Conservation (phyloP, 805 yeast species). For the Metschnikowia cubensis region DNA sequence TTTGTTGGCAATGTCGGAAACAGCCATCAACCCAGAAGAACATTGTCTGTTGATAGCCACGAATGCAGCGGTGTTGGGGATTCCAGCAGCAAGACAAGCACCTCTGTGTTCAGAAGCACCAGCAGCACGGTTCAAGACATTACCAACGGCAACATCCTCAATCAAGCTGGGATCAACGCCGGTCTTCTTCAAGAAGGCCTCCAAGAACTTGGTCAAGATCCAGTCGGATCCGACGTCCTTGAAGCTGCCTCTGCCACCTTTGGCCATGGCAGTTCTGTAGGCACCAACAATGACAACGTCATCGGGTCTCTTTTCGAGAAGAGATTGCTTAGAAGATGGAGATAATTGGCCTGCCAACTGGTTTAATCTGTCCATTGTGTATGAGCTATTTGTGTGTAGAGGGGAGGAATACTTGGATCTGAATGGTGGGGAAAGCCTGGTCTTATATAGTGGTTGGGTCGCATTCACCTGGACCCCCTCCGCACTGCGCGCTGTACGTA, state of each 20-base stretch:
- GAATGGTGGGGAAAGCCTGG: constrained; percentile 1
- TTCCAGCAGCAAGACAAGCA: constrained; percentile 85
- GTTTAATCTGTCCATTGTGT: constrained; percentile 42
- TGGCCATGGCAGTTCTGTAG: constrained; percentile 84
- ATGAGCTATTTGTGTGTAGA: not conserved
- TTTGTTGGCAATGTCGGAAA: constrained; percentile 85
- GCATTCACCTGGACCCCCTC: constrained; percentile 13
- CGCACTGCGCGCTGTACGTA: constrained; percentile 9
- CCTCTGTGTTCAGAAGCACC: constrained; percentile 96
- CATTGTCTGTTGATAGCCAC: constrained; percentile 90
- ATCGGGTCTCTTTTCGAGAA: constrained; percentile 61
- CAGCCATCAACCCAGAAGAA: constrained; percentile 89
- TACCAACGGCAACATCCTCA: constrained; percentile 87
- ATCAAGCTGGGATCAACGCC: constrained; percentile 49
- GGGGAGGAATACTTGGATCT: not conserved
- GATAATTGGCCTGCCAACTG: constrained; percentile 43
- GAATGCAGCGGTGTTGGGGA: constrained; percentile 77
- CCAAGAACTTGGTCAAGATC: constrained; percentile 60
- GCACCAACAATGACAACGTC: constrained; percentile 92
- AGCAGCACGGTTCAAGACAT: constrained; percentile 87
- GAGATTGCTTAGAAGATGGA: constrained; percentile 38
- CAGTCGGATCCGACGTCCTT: constrained; percentile 82
- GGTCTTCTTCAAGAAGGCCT: constrained; percentile 54
- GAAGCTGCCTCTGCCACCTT: constrained; percentile 83
- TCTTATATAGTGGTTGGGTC: constrained; percentile 8